Evolutionary conservation across 176 grass and related monocot genomes (phyloP), one percentile per base, ranked within the genome.

Genomic region (maize (Zea mays)): DNA sequence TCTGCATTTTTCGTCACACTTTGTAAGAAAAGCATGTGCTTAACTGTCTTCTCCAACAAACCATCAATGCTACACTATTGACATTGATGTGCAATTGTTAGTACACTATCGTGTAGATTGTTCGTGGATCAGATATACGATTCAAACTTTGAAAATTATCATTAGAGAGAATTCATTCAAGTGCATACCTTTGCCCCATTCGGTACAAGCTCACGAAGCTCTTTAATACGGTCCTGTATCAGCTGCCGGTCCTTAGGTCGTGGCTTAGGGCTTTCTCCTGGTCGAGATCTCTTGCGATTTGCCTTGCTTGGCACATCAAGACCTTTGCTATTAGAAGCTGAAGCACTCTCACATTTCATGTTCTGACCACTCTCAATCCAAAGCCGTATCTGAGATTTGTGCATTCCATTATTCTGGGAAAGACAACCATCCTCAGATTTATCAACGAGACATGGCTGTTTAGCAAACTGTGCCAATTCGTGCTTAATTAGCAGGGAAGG

Each of bases 1-100:
- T 91, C 92, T 46, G 83, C 92, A 73, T 94, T 81, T 69, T 88
- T 88, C 50, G 83, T 89, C 69, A 90, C 77, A 45, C 92, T 94
- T 83, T 94, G 92, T 70, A 94, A 88, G 88, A 94, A 94, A 71
- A 94, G 86, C 88, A 94, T 91, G 77, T 94, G 92, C 82, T 94
- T 94, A 80, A 94, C 87, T 58, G 88, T 91, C 77, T 94, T 94
- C 81, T 94, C 92, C 77, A 94, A 72, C 62, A 91, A 88, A 75
- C 83, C 88, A 91, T 91, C 92, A 75, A 94, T 94, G 76, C 92
- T 94, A 79, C 86, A 94, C 92, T 94, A 81, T 74, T 84, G 72
- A 59, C 57, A 78, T 14, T 79, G 42, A 88, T 74, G 46, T 72
- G 82, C 50, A 86, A 77, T 38, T 56, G 56, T 74, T 74, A 70